Evolutionary conservation across 768 basidiomycete genomes (phyloP), one percentile per base, ranked within the genome.

Genomic region (Hygrophorus pudorinus): DNA sequence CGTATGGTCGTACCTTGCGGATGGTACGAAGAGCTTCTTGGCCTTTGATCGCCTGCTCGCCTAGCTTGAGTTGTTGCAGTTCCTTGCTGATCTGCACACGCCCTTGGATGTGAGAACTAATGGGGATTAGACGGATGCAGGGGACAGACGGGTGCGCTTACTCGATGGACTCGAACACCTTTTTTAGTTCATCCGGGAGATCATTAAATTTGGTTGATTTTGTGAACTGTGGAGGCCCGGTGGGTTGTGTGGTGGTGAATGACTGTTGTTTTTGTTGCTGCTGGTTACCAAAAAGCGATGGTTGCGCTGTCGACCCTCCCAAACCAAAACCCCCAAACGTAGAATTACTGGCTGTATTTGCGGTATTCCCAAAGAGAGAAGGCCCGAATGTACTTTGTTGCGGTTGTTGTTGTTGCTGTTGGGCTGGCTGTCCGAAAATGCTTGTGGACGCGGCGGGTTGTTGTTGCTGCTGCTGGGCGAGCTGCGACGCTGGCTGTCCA

Each of bases 131-230:
- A 55, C 48, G 14, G 53, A 51, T 38, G 16, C 50, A 5, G 42
- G 7, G 37, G 31, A 5, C 47, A 30, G n/a, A 27, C 13, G 38
- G 31, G 29, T 5, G 4, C 21, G 53, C 78, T 46, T 51, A 89
- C 87, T 90, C 87, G 34, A 90, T 73, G 31, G 59, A 57, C 54
- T 88, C 87, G 13, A 90, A 66, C 3, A 61, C 66, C 48, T 63
- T 77, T 61, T 78, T 84, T 16, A 79, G 48, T 2, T 76, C 70
- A 41, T 89, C 85, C 1, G 84, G 79, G 3, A 89, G 61, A 56
- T 90, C 87, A 43, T 89, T 90, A 60, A 87, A 90, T 56, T 86
- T 89, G 0, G 85, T 85, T 0, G 68, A 62, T 56, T 71, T 75
- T 4, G 67, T 65, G 51, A 80, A 74, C 5, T 65, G 64, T 8